Percentiles rank a stretch among this genome's conserved stretches.
Evolutionary conservation across 768 basidiomycete species (phyloP).

Genomic region (Tricholoma hemisulphureum): DNA sequence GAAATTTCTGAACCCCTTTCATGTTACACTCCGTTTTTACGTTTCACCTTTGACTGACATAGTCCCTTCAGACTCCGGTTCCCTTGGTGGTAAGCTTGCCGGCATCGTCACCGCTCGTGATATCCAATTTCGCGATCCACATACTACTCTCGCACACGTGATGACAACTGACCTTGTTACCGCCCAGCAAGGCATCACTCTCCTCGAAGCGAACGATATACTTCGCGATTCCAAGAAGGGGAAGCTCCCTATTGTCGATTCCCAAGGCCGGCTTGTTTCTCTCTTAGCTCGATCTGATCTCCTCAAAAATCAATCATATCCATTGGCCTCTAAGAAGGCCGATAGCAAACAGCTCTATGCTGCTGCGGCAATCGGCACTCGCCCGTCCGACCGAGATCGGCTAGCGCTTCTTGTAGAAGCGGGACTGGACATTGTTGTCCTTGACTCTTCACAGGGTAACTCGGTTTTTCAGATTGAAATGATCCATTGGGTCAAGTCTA

Average conservation of each 20-base stretch:
- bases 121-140: conserved; percentile 81
- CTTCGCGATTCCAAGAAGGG: conserved; percentile 97
- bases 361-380: conserved; percentile 93
- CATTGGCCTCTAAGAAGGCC: conserved; percentile 89
- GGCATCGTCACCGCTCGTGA: conserved; percentile 97
- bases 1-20: conserved; percentile 37
- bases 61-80: conserved; percentile 67
- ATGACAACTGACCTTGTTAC: conserved; percentile 92
- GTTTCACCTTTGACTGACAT: conserved; percentile 18
- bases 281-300: conserved; percentile 96
- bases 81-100: conserved; percentile 85
- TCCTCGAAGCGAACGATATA: conserved; percentile 88
- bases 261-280: conserved; percentile 53
- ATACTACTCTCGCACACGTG: conserved; percentile 67
- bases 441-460: conserved; percentile 98
- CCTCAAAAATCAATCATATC: conserved; percentile 96
- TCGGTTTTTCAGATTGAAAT: conserved; percentile 92
- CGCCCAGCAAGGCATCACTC: conserved; percentile 84
- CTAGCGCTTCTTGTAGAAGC: conserved; percentile 86
- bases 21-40: conserved; percentile 5
- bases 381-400: conserved; percentile 82
- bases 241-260: conserved; percentile 76
- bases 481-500: conserved; percentile 88
- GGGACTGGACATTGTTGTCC: conserved; percentile 89
- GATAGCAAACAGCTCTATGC: conserved; percentile 93